phyloP scores from a whole-genome alignment of 163 green algal species.

The Prototheca wickerhamii region DNA sequence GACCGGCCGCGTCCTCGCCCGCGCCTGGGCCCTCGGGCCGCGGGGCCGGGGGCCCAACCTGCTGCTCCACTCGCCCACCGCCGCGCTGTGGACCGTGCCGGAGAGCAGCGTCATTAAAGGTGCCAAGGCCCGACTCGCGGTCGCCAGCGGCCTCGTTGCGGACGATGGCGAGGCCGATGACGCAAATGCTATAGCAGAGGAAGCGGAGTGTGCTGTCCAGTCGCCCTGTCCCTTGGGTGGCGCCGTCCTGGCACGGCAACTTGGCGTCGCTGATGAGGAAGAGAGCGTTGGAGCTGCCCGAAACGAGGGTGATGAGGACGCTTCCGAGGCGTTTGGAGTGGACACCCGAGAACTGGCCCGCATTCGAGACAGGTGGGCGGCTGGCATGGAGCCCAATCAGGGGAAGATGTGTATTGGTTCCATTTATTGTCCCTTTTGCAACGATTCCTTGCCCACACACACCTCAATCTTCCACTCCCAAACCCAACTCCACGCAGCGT shows the following conservation, averaged over 20 bases:
- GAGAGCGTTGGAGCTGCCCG: too few species aligned
- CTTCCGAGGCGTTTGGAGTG: too few species aligned
- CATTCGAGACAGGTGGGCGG: neutral
- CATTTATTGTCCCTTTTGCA: neutral
- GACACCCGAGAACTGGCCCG: too few species aligned
- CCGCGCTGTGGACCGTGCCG: conserved; percentile 4
- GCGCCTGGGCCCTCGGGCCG: conserved; percentile 76
- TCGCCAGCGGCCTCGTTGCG: too few species aligned
- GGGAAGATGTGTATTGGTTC: neutral
- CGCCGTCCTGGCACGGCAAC: too few species aligned
- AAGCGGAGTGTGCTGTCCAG: too few species aligned
- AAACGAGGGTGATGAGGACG: too few species aligned
- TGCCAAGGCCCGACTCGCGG: too few species aligned
- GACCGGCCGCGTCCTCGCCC: conserved; percentile 24
- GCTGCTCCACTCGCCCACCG: conserved; percentile 39
- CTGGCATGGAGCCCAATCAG: neutral
- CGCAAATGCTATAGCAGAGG: too few species aligned
- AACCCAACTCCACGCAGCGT: conserved; percentile 7
- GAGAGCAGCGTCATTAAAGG: neutral
- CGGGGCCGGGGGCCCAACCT: conserved; percentile 66
- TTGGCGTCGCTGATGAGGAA: neutral
- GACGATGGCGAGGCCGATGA: too few species aligned
- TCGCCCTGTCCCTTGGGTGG: too few species aligned
- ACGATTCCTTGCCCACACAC: too few species aligned
- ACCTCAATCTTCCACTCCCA: neutral